Base-by-base conservation (phyloP, 768 basidiomycete genomes). In the Amanita muscaria region DNA sequence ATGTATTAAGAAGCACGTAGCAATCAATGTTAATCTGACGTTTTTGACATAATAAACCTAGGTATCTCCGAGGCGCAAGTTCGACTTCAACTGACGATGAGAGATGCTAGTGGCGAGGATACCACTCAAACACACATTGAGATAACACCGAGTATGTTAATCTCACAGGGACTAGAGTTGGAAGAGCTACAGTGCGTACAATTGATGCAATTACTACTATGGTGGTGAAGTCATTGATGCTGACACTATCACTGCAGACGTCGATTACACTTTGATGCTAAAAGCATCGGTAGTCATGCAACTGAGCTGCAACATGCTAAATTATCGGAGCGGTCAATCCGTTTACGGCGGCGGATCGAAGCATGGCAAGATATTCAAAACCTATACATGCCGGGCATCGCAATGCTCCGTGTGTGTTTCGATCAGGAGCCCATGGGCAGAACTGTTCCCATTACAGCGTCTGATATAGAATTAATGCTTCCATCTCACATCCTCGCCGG, bases 151-250 rank as follows among this genome's bases (percentile, higher is more conserved):
- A 56, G 55, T 24, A 37, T 52, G 9, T 49, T 68, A 10, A 52
- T 67, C 29, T 48, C 46, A 0, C 51, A 51, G 18, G 64, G 59
- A 4, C 35, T 67, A 1, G 59, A 66, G 23, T 19, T 68, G 5
- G 63, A 69, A 45, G 60, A 61, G 11, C 50, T 48, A 27, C 63
- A 66, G 64, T 66, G 38, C 25, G 24, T 14, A 21, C 19, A 19
- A 27, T n/a, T n/a, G n/a, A n/a, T n/a, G n/a, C n/a, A n/a, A n/a
- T n/a, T n/a, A n/a, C n/a, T n/a, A n/a, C n/a, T n/a, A n/a, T n/a
- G n/a, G n/a, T n/a, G n/a, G n/a, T n/a, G n/a, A n/a, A n/a, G n/a
- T 30, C 29, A 22, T 32, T 12, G 11, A 16, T 30, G 14, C 12
- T 18, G 21, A 6, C 12, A 6, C 27, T 6, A 6, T 19, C 10